A percentile compares a stretch with the other conserved stretches of the same genome.
phyloP scores from a whole-genome alignment of 2,329 filamentous ascomycete species.

The Penicillium sumatraense region DNA sequence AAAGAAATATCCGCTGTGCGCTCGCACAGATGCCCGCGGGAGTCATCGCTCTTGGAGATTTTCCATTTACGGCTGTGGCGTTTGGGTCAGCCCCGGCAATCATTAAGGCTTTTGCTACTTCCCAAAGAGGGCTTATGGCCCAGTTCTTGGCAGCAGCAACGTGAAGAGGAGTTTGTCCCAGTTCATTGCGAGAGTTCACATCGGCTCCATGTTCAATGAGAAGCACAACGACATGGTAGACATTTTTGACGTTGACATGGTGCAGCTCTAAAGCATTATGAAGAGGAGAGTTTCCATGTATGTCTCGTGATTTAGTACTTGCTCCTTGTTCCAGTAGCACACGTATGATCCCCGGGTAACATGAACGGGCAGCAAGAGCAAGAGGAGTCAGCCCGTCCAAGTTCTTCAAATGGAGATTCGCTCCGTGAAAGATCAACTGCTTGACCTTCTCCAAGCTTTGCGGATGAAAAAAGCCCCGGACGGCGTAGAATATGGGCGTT shows the following conservation, averaged over 20 bases:
- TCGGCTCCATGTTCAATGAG: conserved; percentile 14
- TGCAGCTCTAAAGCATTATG: conserved; percentile 10
- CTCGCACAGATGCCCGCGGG: not conserved
- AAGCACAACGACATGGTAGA: conserved; percentile 9
- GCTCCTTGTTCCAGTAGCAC: conserved; percentile 10
- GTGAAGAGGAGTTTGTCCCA: conserved; percentile 13
- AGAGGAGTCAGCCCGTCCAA: conserved; percentile 11
- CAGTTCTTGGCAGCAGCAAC: conserved; percentile 6
- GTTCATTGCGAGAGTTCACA: conserved; percentile 10
- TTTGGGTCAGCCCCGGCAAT: conserved; percentile 14
- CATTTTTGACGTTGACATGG: not conserved
- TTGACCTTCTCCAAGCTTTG: not conserved
- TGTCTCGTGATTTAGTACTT: conserved; percentile 8
- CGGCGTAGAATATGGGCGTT: conserved; percentile 13
- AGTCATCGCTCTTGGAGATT: conserved; percentile 1
- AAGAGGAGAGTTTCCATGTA: conserved; percentile 7
- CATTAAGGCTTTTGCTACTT: conserved; percentile 8
- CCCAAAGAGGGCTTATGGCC: conserved; percentile 6
- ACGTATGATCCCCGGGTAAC: not conserved
- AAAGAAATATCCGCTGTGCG: not conserved
- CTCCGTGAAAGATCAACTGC: conserved; percentile 5
- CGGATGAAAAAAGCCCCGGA: not conserved
- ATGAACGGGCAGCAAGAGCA: conserved; percentile 2
- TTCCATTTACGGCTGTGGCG: conserved; percentile 10
- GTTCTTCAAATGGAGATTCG: conserved; percentile 11